Evolutionary conservation across 257 asterid species (phyloP), one percentile per base, ranked within the genome.

Genomic region (Fraxinus cuspidata): DNA sequence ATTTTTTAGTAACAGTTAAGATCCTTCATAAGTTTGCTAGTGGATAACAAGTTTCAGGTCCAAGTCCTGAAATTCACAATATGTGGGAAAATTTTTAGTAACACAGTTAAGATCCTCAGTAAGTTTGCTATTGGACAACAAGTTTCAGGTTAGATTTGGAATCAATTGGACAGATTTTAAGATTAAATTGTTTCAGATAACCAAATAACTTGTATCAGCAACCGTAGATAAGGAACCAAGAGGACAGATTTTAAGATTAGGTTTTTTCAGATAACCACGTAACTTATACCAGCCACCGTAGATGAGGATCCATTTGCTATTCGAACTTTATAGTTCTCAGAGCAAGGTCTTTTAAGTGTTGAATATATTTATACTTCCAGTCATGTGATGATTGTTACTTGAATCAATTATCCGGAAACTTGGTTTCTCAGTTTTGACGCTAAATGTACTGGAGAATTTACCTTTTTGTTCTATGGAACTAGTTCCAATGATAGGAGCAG

Each of bases 31-130:
- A n/a, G 37, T 66, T 79, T 63, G 18, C 73, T 60, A 9, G 31
- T 42, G 5, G 78, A 79, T 7, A 63, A 2, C 16, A 73, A 12
- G 29, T 73, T 28, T 8, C 8, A 73, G 16, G 51, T 34, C 8
- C 69, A 44, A 10, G 5, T 67, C 74, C 74, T 76, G 74, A 67
- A 76, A 76, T 40, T 12, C 74, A 44, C 80, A 76, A 10, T 15
- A 18, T 19, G 32, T 25, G 12, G 18, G 65, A 3, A 40, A 72
- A 21, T 15, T 27, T 29, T 35, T 35, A 8, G 42, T 40, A 19
- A n/a, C 15, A 23, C 34, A n/a, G 32, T 34, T 40, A 0, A n/a
- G n/a, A 37, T 75, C 27, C 40, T 25, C 38, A 1, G 72, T 37
- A 19, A 32, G 56, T 49, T 79, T 72, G 18, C 67, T 60, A 9